Percentiles rank a stretch among this genome's conserved stretches.
These are phyloP conservation scores for Trametes coccinea DNA, from an alignment of 768 basidiomycete species.

Conservation along the genomic window DNA sequence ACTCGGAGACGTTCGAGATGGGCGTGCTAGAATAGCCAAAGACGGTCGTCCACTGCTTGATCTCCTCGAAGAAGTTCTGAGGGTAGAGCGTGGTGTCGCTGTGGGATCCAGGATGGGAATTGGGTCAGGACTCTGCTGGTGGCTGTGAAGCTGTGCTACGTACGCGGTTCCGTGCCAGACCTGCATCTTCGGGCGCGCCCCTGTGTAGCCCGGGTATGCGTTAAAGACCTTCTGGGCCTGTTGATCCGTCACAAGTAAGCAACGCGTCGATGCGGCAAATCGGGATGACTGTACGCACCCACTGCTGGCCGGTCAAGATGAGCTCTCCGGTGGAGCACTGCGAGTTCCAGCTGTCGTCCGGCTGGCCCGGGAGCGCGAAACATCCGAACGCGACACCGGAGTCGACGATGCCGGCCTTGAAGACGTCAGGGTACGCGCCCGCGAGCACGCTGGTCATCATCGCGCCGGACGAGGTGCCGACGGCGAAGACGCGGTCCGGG, in stretches of 20 bases:
- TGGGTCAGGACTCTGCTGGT: background rate
- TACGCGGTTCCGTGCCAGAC: conserved; percentile 55
- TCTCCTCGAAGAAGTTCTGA: conserved; percentile 50
- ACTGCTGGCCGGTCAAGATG: conserved; percentile 47
- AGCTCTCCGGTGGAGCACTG: conserved; percentile 40
- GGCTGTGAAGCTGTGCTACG: background rate
- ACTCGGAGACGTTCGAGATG: conserved; percentile 33
- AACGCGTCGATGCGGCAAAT: background rate
- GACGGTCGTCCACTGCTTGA: conserved; percentile 59
- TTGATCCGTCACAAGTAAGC: background rate
- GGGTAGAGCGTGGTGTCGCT: conserved; percentile 54
- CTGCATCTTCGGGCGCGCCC: conserved; percentile 50
- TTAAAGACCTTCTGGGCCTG: conserved; percentile 47
- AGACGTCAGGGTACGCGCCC: conserved; percentile 57
- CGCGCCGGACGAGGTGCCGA: conserved; percentile 52
- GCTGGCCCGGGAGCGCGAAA: conserved; percentile 43
- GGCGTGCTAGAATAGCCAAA: conserved; percentile 47
- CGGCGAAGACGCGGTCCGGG: conserved; percentile 46
- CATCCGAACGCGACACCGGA: conserved; percentile 57
- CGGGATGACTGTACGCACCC: conserved; percentile 25
- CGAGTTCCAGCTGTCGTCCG: conserved; percentile 41
- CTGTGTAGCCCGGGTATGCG: conserved; percentile 57
- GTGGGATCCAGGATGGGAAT: background rate
- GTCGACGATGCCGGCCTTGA: conserved; percentile 47
- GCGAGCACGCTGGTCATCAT: conserved; percentile 63